Conservation (phyloP, 306 rosid genomes). For the Fagus sylvatica region DNA sequence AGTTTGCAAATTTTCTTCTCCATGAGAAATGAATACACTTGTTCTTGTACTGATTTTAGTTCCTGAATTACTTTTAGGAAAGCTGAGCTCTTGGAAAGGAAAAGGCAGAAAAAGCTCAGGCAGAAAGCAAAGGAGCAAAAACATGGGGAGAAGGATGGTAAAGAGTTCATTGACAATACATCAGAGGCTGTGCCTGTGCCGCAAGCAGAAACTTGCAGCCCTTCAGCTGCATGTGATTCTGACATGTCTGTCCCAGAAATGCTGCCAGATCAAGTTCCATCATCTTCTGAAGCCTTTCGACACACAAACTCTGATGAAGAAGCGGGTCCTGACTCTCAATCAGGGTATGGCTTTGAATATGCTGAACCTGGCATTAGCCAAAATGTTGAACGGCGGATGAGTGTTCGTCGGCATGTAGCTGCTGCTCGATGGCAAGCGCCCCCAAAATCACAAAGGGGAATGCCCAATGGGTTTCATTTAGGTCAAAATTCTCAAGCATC, state of each 20-base stretch:
- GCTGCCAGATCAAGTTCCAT: slow-evolving; percentile 33
- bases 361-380: slow-evolving; percentile 30
- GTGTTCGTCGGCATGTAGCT: slow-evolving; percentile 26
- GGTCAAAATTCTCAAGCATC: slow-evolving; percentile 46
- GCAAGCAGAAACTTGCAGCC: slow-evolving; percentile 43
- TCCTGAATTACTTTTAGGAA: slow-evolving; percentile 47
- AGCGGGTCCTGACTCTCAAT: slow-evolving; percentile 31
- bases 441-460: slow-evolving; percentile 46
- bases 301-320: slow-evolving; percentile 42
- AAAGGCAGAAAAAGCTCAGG: slow-evolving; percentile 75
- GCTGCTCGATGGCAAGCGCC: slow-evolving; percentile 40
- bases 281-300: slow-evolving; percentile 33
- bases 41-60: slow-evolving; percentile 21
- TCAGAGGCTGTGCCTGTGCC: slow-evolving; percentile 33
- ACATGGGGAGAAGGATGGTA: slow-evolving; percentile 42
- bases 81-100: slow-evolving; percentile 68
- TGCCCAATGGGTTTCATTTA: slow-evolving; percentile 35
- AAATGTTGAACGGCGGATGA: slow-evolving; percentile 43
- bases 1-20: neutral
- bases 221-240: slow-evolving; percentile 32
- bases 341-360: slow-evolving; percentile 30
- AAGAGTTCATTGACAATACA: slow-evolving; percentile 31
- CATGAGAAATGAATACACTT: slow-evolving; percentile 4
- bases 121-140: slow-evolving; percentile 61
- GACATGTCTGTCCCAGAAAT: slow-evolving; percentile 33